Evolutionary conservation across 371 early-diverging fungal species (phyloP), one percentile per base, ranked within the genome.

Genomic region (Mucor lusitanicus): DNA sequence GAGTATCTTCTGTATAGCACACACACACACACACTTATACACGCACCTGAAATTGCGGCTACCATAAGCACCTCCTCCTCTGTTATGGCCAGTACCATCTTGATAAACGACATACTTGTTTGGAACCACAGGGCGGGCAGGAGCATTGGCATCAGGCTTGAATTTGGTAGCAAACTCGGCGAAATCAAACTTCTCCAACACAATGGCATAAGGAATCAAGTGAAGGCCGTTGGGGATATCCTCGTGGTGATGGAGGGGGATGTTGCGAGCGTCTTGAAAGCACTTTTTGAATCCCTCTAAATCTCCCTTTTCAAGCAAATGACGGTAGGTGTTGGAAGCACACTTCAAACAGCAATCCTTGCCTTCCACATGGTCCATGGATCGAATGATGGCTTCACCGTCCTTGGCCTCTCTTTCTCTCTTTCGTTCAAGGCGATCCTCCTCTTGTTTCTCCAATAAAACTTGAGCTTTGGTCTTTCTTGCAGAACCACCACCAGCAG

Each of bases 311-410:
- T 71, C 68, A 17, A 83, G 53, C 7, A 66, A 70, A 39, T 63
- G 54, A 11, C 79, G 71, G 37, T 76, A 79, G 3, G 44, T 53
- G 2, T 42, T 35, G 12, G 70, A 33, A 9, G 76, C 63, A 40
- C 83, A 83, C 6, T 65, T 59, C 21, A 74, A 60, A 53, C 83
- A 83, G 6, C 83, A 83, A 19, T 80, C 71, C 9, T 62, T 69
- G 3, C 61, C 59, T 23, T 68, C 48, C 25, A 61, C 39, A 8
- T 35, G 27, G 6, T 59, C 54, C 15, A 64, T 40, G 12, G 42
- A 37, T 21, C 17, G 61, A 65, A 63, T 56, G 33, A 70, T 67
- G 6, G 46, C 53, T 5, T 57, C 61, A 27, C 39, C 53, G 4
- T 61, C 42, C n/a, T 64, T 15, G 3, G 19, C 19, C 12, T 37